phyloP scores from a whole-genome alignment of 139 green algal genomes.

The Chlamydomonas sp. region DNA sequence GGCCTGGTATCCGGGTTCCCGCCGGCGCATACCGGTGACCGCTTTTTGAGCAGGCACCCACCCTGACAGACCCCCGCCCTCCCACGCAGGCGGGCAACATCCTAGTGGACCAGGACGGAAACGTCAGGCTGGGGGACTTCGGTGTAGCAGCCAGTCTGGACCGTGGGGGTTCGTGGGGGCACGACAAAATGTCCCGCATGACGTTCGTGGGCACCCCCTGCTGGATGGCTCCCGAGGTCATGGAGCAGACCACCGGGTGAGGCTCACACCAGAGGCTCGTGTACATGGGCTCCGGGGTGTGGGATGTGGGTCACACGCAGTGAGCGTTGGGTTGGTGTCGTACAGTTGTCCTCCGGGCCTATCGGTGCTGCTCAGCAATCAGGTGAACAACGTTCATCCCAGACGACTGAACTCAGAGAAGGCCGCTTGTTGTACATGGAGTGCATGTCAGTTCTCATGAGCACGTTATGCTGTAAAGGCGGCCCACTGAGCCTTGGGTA shows the following conservation, averaged over 20 bases:
- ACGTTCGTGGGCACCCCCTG: slow-evolving; percentile 79
- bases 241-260: slow-evolving; percentile 91
- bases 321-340: not conserved
- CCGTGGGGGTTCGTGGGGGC: slow-evolving; percentile 88
- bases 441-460: no score
- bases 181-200: slow-evolving; percentile 77
- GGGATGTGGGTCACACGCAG: not conserved
- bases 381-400: no score
- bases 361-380: no score
- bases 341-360: no score
- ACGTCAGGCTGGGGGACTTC: slow-evolving; percentile 97
- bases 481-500: not conserved
- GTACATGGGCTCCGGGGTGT: not conserved
- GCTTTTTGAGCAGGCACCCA: not conserved
- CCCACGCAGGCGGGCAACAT: slow-evolving; percentile 95
- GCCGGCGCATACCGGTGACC: not conserved
- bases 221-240: slow-evolving; percentile 99
- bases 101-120: slow-evolving; percentile 90
- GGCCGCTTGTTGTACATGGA: no score
- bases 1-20: no score
- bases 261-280: not conserved
- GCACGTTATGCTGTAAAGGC: no score
- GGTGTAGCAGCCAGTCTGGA: slow-evolving; percentile 94
- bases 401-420: no score
- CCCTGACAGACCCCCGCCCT: not conserved